Evolutionary conservation across 495 filamentous ascomycete genomes (phyloP), one percentile per base, ranked within the genome.

Genomic region (Aspergillus nidulans): DNA sequence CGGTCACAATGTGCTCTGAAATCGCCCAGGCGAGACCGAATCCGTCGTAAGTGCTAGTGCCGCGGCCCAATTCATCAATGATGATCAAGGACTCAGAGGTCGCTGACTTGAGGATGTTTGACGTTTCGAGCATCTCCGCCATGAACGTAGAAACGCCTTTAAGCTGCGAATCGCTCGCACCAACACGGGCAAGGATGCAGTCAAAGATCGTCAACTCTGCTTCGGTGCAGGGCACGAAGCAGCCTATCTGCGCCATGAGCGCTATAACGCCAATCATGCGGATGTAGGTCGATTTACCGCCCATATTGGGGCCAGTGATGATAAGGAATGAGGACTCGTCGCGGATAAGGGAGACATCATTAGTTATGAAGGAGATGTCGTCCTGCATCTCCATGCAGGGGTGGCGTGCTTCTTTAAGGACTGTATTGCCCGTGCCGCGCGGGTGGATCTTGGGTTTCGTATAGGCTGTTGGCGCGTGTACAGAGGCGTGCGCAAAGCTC

Each of bases 301-400:
- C 94, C 95, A 97, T 97, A 72, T 98, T 98, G 23, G 95, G 95
- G 4, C 94, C 94, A 1, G 94, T 98, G 71, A 96, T 97, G 74
- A 97, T 95, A 13, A 97, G 80, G 77, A 98, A 97, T 15, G 90
- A 90, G 0, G 89, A 95, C 38, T 80, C 79, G 48, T 85, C 89
- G 12, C 92, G 83, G n/a, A 81, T 72, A 60, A 99, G 81, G 28
- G 80, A 82, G 24, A 97, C 92, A 57, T 99, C 92, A 63, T 99
- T 99, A 50, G 92, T 97, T 68, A 99, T 97, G 75, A 99, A 99
- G 49, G 90, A 89, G 39, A 99, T 84, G 63, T 97, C 95, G 60
- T 99, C 94, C 69, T 99, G 94, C 89, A 96, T 91, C 67, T 99
- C 94, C 90, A 99, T 91, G 68, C 94, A 99, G 1, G 94, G 95